Evolutionary conservation across 495 filamentous ascomycete species (phyloP).

Genomic region (Trichocladium antarcticum): DNA sequence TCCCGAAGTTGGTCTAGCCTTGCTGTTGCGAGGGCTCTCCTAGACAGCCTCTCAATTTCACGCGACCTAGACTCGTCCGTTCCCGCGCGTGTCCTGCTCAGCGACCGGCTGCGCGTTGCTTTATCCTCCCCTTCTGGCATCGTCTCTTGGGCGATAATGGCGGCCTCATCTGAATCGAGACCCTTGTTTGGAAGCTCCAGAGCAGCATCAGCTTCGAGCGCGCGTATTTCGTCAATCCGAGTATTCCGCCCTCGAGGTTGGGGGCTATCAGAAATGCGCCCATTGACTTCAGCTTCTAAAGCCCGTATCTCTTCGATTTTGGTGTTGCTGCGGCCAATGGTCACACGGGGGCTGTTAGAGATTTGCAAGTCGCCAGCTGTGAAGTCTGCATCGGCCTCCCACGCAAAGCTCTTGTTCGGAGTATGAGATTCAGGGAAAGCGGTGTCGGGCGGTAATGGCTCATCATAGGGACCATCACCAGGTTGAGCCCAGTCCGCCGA

Average conservation of each 20-base stretch:
- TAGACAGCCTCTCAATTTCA: constrained; percentile 50
- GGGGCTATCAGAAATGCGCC: not conserved
- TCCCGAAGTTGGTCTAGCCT: constrained; percentile 49
- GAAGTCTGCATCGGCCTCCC: constrained; percentile 52
- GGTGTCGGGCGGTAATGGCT: constrained; percentile 26
- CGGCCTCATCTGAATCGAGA: not conserved
- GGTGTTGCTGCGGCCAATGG: constrained; percentile 31
- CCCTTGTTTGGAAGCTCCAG: constrained; percentile 12
- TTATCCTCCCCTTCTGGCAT: constrained; percentile 2
- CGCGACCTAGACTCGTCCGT: constrained; percentile 47
- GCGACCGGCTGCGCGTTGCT: constrained; percentile 5
- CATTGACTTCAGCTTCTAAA: constrained; percentile 26
- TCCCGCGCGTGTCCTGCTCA: constrained; percentile 24
- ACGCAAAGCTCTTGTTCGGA: constrained; percentile 40
- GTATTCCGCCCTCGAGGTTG: constrained; percentile 10
- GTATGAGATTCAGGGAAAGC: constrained; percentile 27
- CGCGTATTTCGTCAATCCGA: constrained; percentile 42
- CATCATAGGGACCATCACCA: constrained; percentile 29
- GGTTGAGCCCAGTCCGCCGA: constrained; percentile 19
- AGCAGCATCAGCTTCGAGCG: constrained; percentile 39
- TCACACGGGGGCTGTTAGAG: constrained; percentile 49
- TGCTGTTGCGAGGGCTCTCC: constrained; percentile 47
- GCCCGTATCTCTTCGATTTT: constrained; percentile 34
- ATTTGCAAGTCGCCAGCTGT: constrained; percentile 51
- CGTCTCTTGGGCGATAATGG: not conserved